Percentiles rank a stretch among this genome's conserved stretches.
These are phyloP conservation scores for Blastocystis sp. DNA, from an alignment of 352 stramenopile species.

Conservation along the genomic window DNA sequence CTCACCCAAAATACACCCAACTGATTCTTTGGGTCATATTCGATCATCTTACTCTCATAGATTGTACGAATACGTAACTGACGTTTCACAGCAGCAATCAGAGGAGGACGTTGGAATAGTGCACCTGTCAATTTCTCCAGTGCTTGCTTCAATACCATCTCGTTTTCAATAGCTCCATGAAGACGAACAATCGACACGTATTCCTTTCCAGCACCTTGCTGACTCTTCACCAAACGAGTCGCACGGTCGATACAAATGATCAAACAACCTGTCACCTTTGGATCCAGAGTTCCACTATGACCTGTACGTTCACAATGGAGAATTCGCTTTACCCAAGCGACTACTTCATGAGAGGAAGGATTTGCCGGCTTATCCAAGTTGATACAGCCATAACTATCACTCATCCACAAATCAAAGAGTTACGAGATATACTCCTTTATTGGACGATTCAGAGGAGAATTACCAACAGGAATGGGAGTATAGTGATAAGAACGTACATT, in stretches of 20 bases:
- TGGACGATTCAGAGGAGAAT: constrained; percentile 86
- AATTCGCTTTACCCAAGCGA: constrained; percentile 99
- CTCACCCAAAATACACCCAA: constrained; percentile 83
- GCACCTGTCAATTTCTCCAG: constrained; percentile 97
- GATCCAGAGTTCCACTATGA: constrained; percentile 95
- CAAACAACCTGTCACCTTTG: constrained; percentile 98
- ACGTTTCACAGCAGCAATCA: constrained; percentile 98
- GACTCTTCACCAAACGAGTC: constrained; percentile 83
- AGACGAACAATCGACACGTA: constrained; percentile 96
- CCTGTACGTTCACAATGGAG: constrained; percentile 98
- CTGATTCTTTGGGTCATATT: constrained; percentile 93
- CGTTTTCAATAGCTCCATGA: constrained; percentile 85
- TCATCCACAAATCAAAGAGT: constrained; percentile 35
- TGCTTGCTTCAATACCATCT: constrained; percentile 81
- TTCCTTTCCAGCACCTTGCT: constrained; percentile 94
- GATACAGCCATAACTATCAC: constrained; percentile 89
- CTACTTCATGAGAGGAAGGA: constrained; percentile 95
- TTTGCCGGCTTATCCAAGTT: constrained; percentile 99
- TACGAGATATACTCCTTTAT: constrained; percentile 87
- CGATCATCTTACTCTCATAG: constrained; percentile 95
- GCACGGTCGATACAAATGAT: constrained; percentile 99
- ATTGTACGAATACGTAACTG: constrained; percentile 98
- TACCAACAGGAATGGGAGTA: constrained; percentile 92
- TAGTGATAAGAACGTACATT: constrained; percentile 97
- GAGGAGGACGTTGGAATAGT: constrained; percentile 95